Conservation (phyloP, 257 asterid species). For the Mentha longifolia region DNA sequence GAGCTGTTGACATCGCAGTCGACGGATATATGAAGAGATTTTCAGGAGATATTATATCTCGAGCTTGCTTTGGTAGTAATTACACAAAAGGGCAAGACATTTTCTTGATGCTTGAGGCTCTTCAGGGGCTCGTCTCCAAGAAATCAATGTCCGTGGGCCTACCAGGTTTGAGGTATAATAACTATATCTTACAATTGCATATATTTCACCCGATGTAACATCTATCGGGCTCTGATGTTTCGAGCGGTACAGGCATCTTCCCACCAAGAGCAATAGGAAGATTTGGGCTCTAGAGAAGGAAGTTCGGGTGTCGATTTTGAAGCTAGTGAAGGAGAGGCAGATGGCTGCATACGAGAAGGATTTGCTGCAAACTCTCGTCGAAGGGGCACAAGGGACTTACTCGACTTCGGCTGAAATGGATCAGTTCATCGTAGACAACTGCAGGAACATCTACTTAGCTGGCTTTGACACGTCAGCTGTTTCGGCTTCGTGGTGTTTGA, state of each 20-base stretch:
- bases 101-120: conserved; percentile 35
- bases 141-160: conserved; percentile 35
- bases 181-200: not conserved
- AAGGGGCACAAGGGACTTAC: conserved; percentile 41
- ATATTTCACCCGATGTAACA: not conserved
- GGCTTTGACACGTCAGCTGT: conserved; percentile 52
- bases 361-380: conserved; percentile 42
- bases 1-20: conserved; percentile 31
- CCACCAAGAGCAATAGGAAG: conserved; percentile 47
- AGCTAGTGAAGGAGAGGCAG: conserved; percentile 45
- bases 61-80: conserved; percentile 57
- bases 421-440: conserved; percentile 54
- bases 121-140: conserved; percentile 38
- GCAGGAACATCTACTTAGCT: conserved; percentile 54
- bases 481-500: conserved; percentile 53
- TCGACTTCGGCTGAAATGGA: conserved; percentile 22
- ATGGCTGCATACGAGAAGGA: conserved; percentile 41
- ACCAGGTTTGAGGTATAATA: conserved; percentile 48
- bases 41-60: conserved; percentile 52
- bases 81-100: conserved; percentile 49
- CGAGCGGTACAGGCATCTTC: conserved; percentile 40
- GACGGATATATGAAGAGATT: conserved; percentile 40
- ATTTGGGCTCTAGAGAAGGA: conserved; percentile 56
- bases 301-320: conserved; percentile 43
- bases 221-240: not conserved